These are phyloP conservation scores for Striga asiatica DNA, from an alignment of 257 asterid species.

Conservation along the genomic window DNA sequence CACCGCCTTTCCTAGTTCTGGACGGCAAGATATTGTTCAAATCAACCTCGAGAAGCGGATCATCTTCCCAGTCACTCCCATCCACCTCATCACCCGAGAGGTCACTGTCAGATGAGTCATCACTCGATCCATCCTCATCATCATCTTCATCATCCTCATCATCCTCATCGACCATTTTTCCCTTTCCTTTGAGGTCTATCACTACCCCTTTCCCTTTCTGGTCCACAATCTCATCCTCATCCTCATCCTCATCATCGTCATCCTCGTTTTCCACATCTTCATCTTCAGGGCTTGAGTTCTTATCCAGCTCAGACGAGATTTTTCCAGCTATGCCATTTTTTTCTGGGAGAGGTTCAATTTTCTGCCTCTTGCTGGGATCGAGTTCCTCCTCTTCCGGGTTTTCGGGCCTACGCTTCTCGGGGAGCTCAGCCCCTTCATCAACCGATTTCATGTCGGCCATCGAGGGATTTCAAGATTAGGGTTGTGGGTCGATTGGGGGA, in stretches of 20 bases:
- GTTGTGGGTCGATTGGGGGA: no score
- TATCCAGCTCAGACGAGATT: conserved; percentile 9
- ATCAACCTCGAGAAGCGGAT: conserved; percentile 47
- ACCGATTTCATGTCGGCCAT: conserved; percentile 31
- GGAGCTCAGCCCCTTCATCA: conserved; percentile 20
- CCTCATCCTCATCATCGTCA: conserved; percentile 24
- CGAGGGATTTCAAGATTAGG: conserved; percentile 26
- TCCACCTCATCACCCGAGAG: conserved; percentile 30
- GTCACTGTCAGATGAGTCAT: conserved; percentile 36
- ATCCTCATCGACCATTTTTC: conserved; percentile 25
- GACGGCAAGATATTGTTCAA: conserved; percentile 50
- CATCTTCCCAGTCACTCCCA: conserved; percentile 34
- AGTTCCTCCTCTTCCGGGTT: conserved; percentile 12
- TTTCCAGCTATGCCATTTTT: conserved; percentile 15
- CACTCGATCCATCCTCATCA: conserved; percentile 24
- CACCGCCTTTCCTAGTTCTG: conserved; percentile 41
- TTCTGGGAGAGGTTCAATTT: conserved; percentile 17
- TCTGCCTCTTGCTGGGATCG: conserved; percentile 29
- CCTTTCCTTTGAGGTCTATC: conserved; percentile 32
- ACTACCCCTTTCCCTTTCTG: conserved; percentile 30
- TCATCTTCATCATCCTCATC: conserved; percentile 17
- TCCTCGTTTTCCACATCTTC: conserved; percentile 23
- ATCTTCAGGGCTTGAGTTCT: background rate
- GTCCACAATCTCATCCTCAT: conserved; percentile 15
- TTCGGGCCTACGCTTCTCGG: conserved; percentile 26